Conservation (phyloP, 2,329 filamentous ascomycete genomes). For the Leptographium wingfieldii region DNA sequence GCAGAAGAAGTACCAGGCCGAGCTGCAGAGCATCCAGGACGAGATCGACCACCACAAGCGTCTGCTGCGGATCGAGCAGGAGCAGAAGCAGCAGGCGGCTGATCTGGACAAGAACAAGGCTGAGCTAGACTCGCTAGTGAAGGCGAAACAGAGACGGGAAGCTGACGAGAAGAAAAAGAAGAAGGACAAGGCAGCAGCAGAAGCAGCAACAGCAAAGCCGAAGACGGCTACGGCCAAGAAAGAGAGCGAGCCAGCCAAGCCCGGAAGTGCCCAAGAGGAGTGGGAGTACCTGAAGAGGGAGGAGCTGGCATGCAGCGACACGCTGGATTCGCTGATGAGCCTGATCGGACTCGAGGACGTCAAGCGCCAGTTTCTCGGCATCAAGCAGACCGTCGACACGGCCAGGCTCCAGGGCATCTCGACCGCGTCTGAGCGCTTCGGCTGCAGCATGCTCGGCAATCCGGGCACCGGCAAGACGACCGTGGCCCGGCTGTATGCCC, state of each 20-base stretch:
- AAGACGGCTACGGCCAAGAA: too few species aligned
- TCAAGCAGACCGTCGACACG: conserved; percentile 52
- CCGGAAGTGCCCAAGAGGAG: conserved; percentile 29
- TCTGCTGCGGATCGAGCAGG: conserved; percentile 25
- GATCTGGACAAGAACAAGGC: conserved; percentile 29
- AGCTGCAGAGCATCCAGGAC: conserved; percentile 39
- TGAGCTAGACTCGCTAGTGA: conserved; percentile 31
- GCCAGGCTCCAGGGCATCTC: conserved; percentile 42
- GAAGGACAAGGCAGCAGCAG: too few species aligned
- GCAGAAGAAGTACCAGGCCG: conserved; percentile 29
- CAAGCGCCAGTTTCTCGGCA: conserved; percentile 48
- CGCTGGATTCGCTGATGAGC: conserved; percentile 51
- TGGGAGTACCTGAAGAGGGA: conserved; percentile 49
- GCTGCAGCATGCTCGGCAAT: conserved; percentile 54
- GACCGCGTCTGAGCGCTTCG: conserved; percentile 45
- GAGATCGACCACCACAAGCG: conserved; percentile 37
- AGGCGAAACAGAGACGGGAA: conserved; percentile 1
- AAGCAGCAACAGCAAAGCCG: not conserved
- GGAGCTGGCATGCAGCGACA: conserved; percentile 28
- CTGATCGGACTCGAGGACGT: conserved; percentile 62
- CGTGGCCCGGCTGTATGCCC: conserved; percentile 50
- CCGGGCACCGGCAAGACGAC: conserved; percentile 71
- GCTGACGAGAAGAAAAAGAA: too few species aligned
- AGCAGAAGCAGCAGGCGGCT: conserved; percentile 21
- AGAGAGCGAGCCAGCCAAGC: not conserved